Evolutionary conservation across 208 protist species (phyloP).

Genomic region (Acanthamoeba lenticulata): DNA sequence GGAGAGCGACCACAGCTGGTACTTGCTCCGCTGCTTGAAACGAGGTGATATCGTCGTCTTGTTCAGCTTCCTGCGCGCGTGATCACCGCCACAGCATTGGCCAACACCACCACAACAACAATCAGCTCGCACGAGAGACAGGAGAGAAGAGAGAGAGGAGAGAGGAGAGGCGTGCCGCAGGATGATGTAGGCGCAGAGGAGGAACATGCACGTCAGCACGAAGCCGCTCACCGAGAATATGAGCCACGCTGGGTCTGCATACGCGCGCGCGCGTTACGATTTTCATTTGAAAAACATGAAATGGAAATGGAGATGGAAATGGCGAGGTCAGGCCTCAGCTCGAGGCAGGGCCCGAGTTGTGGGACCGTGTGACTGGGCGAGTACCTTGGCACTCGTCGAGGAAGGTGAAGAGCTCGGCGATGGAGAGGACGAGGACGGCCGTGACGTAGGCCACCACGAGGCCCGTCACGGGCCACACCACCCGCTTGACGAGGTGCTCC

Average conservation of each 20-base stretch:
- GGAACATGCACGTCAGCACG: conserved; percentile 36
- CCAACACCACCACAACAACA: no score
- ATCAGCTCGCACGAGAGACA: no score
- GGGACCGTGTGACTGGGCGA: neutral
- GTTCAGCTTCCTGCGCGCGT: neutral
- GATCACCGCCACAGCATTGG: no score
- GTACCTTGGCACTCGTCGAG: conserved; percentile 55
- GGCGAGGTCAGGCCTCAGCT: neutral
- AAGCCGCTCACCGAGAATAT: conserved; percentile 56
- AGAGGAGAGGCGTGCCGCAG: neutral
- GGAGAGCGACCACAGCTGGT: conserved; percentile 54
- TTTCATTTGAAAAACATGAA: neutral
- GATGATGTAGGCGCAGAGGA: conserved; percentile 31
- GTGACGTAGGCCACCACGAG: conserved; percentile 1
- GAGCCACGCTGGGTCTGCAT: conserved; percentile 4
- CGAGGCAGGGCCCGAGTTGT: neutral
- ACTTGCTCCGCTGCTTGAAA: conserved; percentile 39
- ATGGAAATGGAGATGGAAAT: neutral
- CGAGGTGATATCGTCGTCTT: neutral
- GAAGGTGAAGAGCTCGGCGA: neutral
- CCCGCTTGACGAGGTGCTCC: conserved; percentile 18
- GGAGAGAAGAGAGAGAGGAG: no score
- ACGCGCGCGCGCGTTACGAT: no score
- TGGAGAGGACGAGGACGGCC: neutral
- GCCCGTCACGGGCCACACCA: conserved; percentile 9